Conservation (phyloP, 257 asterid species). For the Cordia subcordata region DNA sequence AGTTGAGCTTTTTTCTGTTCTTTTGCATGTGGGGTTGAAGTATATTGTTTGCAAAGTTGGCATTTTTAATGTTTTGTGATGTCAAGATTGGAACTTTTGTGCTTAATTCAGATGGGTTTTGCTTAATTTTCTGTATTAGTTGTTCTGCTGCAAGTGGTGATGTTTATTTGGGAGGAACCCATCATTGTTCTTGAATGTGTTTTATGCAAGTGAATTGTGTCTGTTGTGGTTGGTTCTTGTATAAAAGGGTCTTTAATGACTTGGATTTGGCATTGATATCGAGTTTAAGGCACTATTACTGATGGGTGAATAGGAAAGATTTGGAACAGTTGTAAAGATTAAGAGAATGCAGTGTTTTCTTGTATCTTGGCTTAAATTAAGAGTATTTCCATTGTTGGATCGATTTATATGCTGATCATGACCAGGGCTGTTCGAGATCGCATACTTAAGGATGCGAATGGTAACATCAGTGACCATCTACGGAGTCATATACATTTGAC, state of each 20-base stretch:
- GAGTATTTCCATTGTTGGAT: slow-evolving; percentile 22
- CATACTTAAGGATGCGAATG: slow-evolving; percentile 83
- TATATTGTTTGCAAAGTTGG: background rate
- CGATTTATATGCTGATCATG: slow-evolving; percentile 61
- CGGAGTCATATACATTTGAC: slow-evolving; percentile 94
- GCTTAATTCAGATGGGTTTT: slow-evolving; percentile 20
- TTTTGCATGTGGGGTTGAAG: slow-evolving; percentile 3
- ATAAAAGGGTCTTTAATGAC: slow-evolving; percentile 19
- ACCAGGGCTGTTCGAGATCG: slow-evolving; percentile 85
- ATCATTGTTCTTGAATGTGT: slow-evolving; percentile 9
- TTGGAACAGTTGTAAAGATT: slow-evolving; percentile 17
- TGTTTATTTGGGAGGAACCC: slow-evolving; percentile 10
- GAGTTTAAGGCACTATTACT: background rate
- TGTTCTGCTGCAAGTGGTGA: slow-evolving; percentile 9
- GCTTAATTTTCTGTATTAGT: slow-evolving; percentile 8
- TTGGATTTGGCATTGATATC: slow-evolving; percentile 11
- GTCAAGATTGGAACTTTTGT: slow-evolving; percentile 18
- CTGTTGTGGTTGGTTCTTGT: slow-evolving; percentile 7
- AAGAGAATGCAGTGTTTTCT: slow-evolving; percentile 29
- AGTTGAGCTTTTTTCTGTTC: slow-evolving; percentile 4
- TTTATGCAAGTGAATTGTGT: slow-evolving; percentile 10
- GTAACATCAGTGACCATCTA: slow-evolving; percentile 70
- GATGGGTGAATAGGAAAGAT: slow-evolving; percentile 19
- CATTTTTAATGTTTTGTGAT: slow-evolving; percentile 11
- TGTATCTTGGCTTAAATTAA: slow-evolving; percentile 26